Evolutionary conservation across 306 rosid genomes (phyloP).

Genomic region (Alnus rubra): DNA sequence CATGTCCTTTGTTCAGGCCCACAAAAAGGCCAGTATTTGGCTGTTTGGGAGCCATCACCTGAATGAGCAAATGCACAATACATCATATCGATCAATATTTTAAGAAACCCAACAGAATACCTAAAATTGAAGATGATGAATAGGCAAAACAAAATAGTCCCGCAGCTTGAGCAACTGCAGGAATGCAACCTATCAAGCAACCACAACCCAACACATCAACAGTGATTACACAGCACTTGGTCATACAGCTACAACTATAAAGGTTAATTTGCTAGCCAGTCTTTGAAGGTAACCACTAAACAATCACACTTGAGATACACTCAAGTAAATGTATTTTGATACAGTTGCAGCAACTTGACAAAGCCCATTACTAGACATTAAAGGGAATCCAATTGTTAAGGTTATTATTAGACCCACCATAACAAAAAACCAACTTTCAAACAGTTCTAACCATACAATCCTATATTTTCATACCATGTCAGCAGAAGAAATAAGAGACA

Average conservation of each 20-base stretch:
- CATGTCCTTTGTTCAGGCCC: constrained; percentile 80
- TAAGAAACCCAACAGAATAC: background rate
- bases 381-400: background rate
- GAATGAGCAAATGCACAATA: background rate
- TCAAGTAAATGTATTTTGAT: background rate
- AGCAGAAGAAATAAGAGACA: background rate
- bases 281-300: background rate
- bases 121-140: background rate
- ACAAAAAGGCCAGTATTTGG: constrained; percentile 82
- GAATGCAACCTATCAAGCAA: background rate
- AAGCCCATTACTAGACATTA: background rate
- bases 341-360: background rate
- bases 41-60: constrained; percentile 86
- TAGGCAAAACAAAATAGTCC: background rate
- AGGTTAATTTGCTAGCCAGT: background rate
- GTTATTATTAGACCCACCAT: background rate
- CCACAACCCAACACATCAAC: background rate
- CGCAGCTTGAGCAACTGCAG: background rate
- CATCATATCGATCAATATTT: background rate
- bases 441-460: background rate
- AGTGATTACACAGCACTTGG: background rate
- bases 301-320: no score
- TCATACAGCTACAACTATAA: background rate
- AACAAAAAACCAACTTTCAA: background rate
- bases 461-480: background rate